These are phyloP conservation scores for Aspergillus asperescens DNA, from an alignment of 495 filamentous ascomycete species.

Conservation along the genomic window DNA sequence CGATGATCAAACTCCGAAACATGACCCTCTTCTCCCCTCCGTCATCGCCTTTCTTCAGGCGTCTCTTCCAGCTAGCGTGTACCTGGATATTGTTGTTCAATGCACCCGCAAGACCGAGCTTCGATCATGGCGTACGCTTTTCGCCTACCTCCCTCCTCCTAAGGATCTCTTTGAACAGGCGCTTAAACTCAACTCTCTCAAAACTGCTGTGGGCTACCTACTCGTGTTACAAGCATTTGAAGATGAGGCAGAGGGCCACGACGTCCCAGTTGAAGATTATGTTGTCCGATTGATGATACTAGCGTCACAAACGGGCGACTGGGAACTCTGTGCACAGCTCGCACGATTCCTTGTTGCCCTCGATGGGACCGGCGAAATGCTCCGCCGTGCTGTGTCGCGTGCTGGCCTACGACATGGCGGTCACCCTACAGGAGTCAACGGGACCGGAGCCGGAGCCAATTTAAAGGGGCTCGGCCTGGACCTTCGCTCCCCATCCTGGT, in stretches of 20 bases:
- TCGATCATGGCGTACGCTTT: constrained; percentile 89
- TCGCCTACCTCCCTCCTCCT: constrained; percentile 81
- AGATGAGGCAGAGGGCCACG: constrained; percentile 63
- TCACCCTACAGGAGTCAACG: constrained; percentile 20
- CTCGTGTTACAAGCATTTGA: constrained; percentile 94
- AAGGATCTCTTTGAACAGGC: constrained; percentile 90
- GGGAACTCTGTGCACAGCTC: constrained; percentile 94
- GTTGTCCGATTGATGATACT: constrained; percentile 76
- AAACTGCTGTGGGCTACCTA: constrained; percentile 93
- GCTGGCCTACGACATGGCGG: constrained; percentile 48
- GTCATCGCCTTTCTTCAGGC: constrained; percentile 82
- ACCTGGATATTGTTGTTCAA: constrained; percentile 92
- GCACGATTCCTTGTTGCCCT: constrained; percentile 89
- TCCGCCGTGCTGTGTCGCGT: constrained; percentile 70
- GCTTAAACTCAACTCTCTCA: constrained; percentile 73
- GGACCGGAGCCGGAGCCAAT: constrained; percentile 26
- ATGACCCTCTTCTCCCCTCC: constrained; percentile 70
- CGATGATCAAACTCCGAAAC: constrained; percentile 24
- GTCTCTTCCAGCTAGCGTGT: constrained; percentile 66
- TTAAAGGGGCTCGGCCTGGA: constrained; percentile 40
- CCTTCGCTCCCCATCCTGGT: constrained; percentile 35
- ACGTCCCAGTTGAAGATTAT: constrained; percentile 56
- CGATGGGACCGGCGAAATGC: constrained; percentile 76
- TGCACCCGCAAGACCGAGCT: constrained; percentile 97
- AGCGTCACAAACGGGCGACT: constrained; percentile 81